These are phyloP conservation scores for Tieghemostelium lacteum DNA, from an alignment of 78 protist species.

Conservation along the genomic window DNA sequence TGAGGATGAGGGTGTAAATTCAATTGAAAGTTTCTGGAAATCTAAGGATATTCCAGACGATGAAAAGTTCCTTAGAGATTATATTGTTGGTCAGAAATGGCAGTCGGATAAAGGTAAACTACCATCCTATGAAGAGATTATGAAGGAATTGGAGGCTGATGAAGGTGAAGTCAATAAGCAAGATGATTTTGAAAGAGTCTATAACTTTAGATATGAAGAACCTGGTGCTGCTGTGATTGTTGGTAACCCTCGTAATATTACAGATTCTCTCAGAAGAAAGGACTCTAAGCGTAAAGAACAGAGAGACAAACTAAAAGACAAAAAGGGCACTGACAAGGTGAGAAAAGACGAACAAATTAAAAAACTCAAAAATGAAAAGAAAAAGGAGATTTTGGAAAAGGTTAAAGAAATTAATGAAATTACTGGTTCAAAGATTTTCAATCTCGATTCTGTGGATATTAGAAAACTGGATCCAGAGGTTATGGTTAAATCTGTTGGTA, in stretches of 20 bases:
- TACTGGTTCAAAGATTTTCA: conserved; percentile 54
- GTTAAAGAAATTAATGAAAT: conserved; percentile 65
- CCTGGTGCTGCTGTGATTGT: conserved; percentile 46
- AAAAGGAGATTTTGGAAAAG: conserved; percentile 71
- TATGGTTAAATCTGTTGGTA: conserved; percentile 22
- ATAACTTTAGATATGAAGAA: conserved; percentile 63
- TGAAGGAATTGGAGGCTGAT: conserved; percentile 57
- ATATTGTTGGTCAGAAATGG: conserved; percentile 77
- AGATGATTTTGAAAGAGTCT: conserved; percentile 36
- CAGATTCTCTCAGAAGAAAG: conserved; percentile 46
- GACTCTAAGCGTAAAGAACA: conserved; percentile 11
- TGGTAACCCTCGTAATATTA: conserved; percentile 23
- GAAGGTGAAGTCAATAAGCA: conserved; percentile 29
- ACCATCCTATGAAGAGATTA: conserved; percentile 62
- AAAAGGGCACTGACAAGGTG: conserved; percentile 6
- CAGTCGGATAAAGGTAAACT: conserved; percentile 33
- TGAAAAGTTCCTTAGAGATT: conserved; percentile 74
- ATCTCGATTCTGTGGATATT: conserved; percentile 22
- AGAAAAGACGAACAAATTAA: conserved; percentile 57
- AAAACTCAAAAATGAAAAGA: conserved; percentile 51
- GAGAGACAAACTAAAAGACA: conserved; percentile 24
- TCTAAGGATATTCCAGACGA: conserved; percentile 2
- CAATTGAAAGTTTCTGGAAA: conserved; percentile 36
- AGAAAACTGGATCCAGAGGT: conserved; percentile 56
- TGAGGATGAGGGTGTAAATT: not conserved